Base-by-base conservation (phyloP, 2,329 filamentous ascomycete species). In the Periglandula ipomoeae region DNA sequence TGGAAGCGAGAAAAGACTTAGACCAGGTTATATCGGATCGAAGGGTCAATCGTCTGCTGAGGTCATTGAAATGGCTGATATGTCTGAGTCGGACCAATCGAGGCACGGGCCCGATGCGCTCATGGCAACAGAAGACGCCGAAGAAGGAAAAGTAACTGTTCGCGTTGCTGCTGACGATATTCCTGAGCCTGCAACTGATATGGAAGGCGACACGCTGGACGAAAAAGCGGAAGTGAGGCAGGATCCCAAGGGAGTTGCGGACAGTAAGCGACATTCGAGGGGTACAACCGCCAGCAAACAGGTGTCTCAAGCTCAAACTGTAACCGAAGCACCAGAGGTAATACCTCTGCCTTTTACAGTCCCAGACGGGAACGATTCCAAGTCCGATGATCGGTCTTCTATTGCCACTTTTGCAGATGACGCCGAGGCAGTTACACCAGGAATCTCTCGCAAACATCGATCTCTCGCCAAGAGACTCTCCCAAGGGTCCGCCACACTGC, bases 381-480 rank as follows among this genome's bases (percentile, higher is more conserved):
- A 53, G 11, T 59, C 61, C 5, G 71, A 73, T 15, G 73, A 76
- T 19, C 67, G 74, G 24, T 88, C 84, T 2, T 87, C 86, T 2
- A 72, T 87, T 19, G 87, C 84, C 3, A 85, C 85, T 0, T 75
- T 84, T 57, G 82, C 84, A 15, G 82, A 85, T 49, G 74, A 82
- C 24, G 73, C 74, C 10, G 73, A 74, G n/a, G 58, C 64, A 20
- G 46, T 47, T 9, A 34, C 51, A 47, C 39, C 61, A 53, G 42
- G 55, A 48, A 44, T 54, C 40, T 49, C 61, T 46, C 63, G 66
- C 20, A 50, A 47, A 20, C 34, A 30, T 34, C 58, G 59, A 13
- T 72, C 73, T 3, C 53, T 73, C 17, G 71, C 70, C 4, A 73
- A 74, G 44, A 70, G 72, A 17, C 60, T 79, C 2, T 80, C 78